Base-by-base conservation (phyloP, 192 early-diverging fungal genomes). In the Backusella mclennaniae region DNA sequence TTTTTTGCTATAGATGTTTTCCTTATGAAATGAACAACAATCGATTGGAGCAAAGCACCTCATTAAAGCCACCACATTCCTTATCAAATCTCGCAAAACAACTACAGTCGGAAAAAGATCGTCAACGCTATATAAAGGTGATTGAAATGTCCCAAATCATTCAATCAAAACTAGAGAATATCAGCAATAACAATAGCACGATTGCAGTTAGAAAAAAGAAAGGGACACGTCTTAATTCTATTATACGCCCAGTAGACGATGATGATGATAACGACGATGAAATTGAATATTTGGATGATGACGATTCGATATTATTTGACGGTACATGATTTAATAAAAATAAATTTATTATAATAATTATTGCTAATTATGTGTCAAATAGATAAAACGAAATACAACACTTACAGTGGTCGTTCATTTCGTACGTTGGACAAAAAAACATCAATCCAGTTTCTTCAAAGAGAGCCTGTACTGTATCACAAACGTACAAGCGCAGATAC, bases 61-160 rank as follows among this genome's bases (percentile, higher is more conserved):
- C 69, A 23, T 41, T 39, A 21, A 68, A 36, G 35, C 0, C 33
- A 21, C 17, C 35, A 63, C 67, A 36, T n/a, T 68, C 67, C 49
- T 31, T 71, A 19, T 31, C 41, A 3, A 49, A 71, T 17, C 42
- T 71, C 17, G 70, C 70, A 1, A 49, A 26, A 33, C 26, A 42
- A 35, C 33, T 71, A 8, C 26, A 71, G 49, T 71, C 41, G 1
- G 70, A 71, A 31, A 49, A 17, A 71, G 70, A 71, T 14, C 41
- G 41, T 31, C 23, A 44, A 6, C 41, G 42, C 1, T 71, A 71
- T 39, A 71, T 46, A 6, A 71, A 71, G 5, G 70, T 71, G 42
- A 71, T 71, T 71, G 70, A 71, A 33, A 49, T 71, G 44, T 71
- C 70, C n/a, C 41, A 49, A 49, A 71, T 44, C 6, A 71, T 71